Base-by-base conservation (phyloP, 257 asterid genomes). In the Ophiorrhiza pumila region DNA sequence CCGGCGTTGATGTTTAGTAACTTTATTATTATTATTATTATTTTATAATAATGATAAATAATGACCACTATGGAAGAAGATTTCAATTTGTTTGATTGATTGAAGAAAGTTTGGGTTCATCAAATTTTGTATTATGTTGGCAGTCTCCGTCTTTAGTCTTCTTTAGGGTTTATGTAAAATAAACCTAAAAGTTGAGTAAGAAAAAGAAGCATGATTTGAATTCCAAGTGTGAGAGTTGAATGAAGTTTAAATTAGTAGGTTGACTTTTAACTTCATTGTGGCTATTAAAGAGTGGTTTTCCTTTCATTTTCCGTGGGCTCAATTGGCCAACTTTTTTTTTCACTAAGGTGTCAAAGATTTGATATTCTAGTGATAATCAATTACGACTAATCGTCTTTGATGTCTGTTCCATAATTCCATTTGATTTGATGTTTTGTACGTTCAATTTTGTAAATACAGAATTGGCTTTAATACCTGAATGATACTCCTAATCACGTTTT, bases 321-420 rank as follows among this genome's bases (percentile, higher is more conserved):
- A 45, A 15, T 43, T 45, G 56, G 27, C 18, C 42, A 43, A 25
- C 9, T 46, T 32, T 18, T 60, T 37, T 60, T 4, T 11, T 45
- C 72, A 46, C 59, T n/a, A 35, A 22, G 29, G 59, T 32, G 25
- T 32, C 59, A 67, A 67, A 35, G 45, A 46, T 46, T 47, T 67
- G 29, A 20, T 31, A 47, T 0, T 20, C 56, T 68, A 17, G 60
- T 31, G 42, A 47, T 47, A 68, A 68, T 31, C 61, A 50, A 60
- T 60, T 32, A 52, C 27, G n/a, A n/a, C n/a, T n/a, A n/a, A n/a
- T n/a, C n/a, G n/a, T 29, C 41, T 58, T 31, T 17, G n/a, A 58
- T 25, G 35, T 56, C 27, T 55, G 0, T 56, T 12, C 4, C 62
- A 2, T 56, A n/a, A n/a, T 9, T 29, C 10, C 1, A 29, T 31